These are phyloP conservation scores for Penicillium digitatum DNA, from an alignment of 2,329 filamentous ascomycete species.

Conservation along the genomic window DNA sequence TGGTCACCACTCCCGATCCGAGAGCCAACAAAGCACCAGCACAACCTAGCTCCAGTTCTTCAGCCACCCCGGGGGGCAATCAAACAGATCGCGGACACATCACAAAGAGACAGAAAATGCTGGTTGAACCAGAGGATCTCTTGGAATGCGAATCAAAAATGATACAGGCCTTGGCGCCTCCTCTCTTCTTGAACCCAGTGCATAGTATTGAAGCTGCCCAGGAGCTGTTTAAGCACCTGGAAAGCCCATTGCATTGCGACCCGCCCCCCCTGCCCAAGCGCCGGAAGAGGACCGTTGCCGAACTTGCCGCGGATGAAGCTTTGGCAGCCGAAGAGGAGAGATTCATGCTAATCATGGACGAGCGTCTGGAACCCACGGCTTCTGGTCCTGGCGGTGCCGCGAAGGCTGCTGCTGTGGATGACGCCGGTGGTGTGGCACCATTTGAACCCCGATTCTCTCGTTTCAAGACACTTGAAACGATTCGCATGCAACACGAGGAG, in stretches of 20 bases:
- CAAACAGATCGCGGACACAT: conserved; percentile 53
- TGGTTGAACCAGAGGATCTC: conserved; percentile 70
- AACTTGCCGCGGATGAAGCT: conserved; percentile 92
- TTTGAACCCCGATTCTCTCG: conserved; percentile 85
- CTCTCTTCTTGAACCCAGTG: conserved; percentile 73
- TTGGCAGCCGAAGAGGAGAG: conserved; percentile 82
- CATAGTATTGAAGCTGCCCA: conserved; percentile 66
- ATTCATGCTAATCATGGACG: conserved; percentile 89
- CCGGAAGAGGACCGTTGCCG: conserved; percentile 87
- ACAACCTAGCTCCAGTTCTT: conserved; percentile 37
- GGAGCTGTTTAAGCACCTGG: conserved; percentile 64
- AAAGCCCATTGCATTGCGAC: conserved; percentile 72
- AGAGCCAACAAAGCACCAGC: conserved; percentile 48
- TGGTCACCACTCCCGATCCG: conserved; percentile 66
- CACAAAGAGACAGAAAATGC: conserved; percentile 69
- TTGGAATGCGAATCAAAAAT: conserved; percentile 73
- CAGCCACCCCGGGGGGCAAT: conserved; percentile 62
- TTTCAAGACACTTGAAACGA: conserved; percentile 86
- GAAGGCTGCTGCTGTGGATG: conserved; percentile 66
- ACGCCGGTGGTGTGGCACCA: conserved; percentile 64
- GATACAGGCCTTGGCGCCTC: conserved; percentile 67
- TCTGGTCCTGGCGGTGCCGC: conserved; percentile 56
- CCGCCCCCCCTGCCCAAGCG: conserved; percentile 79
- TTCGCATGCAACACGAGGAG: conserved; percentile 72
- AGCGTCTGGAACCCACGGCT: conserved; percentile 63